Percentiles rank a stretch among this genome's conserved stretches.
Conservation (phyloP, 495 filamentous ascomycete species). For the Cairneyella variabilis region DNA sequence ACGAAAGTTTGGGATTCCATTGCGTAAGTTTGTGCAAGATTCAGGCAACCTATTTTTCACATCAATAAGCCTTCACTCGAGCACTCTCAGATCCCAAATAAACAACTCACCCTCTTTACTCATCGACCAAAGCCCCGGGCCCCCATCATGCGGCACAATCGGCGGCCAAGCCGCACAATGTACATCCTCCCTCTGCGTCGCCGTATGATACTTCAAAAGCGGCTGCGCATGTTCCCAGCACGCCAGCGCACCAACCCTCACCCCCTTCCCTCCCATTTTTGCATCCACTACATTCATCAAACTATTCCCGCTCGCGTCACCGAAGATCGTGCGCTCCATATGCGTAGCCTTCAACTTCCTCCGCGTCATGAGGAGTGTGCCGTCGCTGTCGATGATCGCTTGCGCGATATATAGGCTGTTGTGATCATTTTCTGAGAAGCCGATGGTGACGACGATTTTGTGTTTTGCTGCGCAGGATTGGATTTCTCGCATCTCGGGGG, state of each 20-base stretch:
- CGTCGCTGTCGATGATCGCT: conserved; percentile 42
- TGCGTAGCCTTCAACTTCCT: conserved; percentile 61
- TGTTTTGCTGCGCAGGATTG: conserved; percentile 31
- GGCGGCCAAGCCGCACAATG: conserved; percentile 59
- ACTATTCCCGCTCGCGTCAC: conserved; percentile 42
- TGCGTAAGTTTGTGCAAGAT: conserved; percentile 36
- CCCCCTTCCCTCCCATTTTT: conserved; percentile 31
- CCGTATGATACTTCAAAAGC: conserved; percentile 55
- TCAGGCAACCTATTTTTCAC: conserved; percentile 30
- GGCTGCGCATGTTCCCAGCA: conserved; percentile 61
- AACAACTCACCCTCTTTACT: conserved; percentile 32
- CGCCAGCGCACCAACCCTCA: conserved; percentile 41
- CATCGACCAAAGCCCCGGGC: conserved; percentile 32
- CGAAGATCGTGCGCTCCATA: conserved; percentile 59
- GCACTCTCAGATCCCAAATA: neutral
- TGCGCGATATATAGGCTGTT: conserved; percentile 56
- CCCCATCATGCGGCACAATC: conserved; percentile 24
- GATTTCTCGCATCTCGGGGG: conserved; percentile 45
- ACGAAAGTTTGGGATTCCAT: conserved; percentile 50
- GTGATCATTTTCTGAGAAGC: conserved; percentile 47
- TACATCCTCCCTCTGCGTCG: conserved; percentile 45
- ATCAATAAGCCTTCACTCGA: neutral
- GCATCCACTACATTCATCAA: conserved; percentile 41
- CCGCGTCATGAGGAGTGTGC: conserved; percentile 40
- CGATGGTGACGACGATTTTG: conserved; percentile 45